phyloP scores from a whole-genome alignment of 768 basidiomycete species.

The Boletus pseudo-olivaceus region DNA sequence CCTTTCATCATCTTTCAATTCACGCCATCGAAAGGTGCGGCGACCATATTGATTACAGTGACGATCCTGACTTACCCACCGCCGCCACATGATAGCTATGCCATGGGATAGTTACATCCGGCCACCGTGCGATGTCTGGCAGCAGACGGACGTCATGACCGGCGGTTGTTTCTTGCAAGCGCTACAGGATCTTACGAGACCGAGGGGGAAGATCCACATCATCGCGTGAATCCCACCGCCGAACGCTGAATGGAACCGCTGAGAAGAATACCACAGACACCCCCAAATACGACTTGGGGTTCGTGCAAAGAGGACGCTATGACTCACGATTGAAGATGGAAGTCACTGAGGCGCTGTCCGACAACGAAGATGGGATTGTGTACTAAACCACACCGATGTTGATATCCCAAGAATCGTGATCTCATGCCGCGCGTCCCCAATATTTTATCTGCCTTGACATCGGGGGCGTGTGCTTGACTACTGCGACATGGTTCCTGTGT shows the following conservation, averaged over 20 bases:
- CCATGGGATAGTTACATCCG: too few relatives aligned
- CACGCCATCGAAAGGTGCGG: background rate
- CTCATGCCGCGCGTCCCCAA: background rate
- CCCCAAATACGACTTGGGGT: too few relatives aligned
- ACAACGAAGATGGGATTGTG: background rate
- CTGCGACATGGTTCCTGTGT: too few relatives aligned
- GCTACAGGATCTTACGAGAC: constrained; percentile 31
- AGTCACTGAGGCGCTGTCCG: background rate
- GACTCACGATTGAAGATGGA: background rate
- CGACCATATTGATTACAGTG: too few relatives aligned
- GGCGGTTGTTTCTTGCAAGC: constrained; percentile 48
- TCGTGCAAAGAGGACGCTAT: too few relatives aligned
- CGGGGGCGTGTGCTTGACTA: background rate
- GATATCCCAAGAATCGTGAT: background rate
- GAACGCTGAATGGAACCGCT: too few relatives aligned
- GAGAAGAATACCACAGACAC: too few relatives aligned
- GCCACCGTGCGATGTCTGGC: background rate
- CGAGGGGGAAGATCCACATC: background rate
- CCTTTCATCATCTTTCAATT: too few relatives aligned
- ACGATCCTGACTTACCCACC: too few relatives aligned
- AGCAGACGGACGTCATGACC: constrained; percentile 32
- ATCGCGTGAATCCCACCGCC: too few relatives aligned
- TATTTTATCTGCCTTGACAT: too few relatives aligned
- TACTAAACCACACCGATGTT: background rate
- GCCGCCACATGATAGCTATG: too few relatives aligned